Conservation (phyloP, 371 early-diverging fungal genomes). For the Chytridiales sp. region DNA sequence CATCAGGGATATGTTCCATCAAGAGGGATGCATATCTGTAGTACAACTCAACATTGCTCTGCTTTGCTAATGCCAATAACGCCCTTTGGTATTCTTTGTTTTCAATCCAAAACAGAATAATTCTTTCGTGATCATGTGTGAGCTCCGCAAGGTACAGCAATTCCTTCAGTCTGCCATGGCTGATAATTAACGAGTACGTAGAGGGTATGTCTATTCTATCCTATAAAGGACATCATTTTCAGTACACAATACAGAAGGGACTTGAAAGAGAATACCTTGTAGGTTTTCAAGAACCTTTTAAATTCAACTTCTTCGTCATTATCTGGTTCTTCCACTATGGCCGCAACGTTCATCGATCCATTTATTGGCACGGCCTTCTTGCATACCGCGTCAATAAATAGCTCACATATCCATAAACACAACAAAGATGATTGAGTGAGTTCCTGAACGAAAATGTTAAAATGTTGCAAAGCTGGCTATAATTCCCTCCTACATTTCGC, state of each 20-base stretch:
- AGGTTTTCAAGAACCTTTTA: slow-evolving; percentile 62
- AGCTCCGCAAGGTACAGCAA: slow-evolving; percentile 73
- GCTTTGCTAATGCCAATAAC: slow-evolving; percentile 35
- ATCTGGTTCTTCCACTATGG: too few species aligned
- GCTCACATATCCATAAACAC: slow-evolving; percentile 84
- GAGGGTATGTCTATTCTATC: slow-evolving; percentile 56
- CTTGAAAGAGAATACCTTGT: slow-evolving; percentile 48
- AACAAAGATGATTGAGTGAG: slow-evolving; percentile 77
- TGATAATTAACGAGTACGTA: slow-evolving; percentile 73
- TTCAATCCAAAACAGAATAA: slow-evolving; percentile 77
- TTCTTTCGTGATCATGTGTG: slow-evolving; percentile 77
- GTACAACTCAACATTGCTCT: slow-evolving; percentile 70
- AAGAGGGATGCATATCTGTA: slow-evolving; percentile 82
- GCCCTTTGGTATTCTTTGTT: slow-evolving; percentile 74
- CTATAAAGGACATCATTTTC: slow-evolving; percentile 13
- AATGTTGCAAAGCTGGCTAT: too few species aligned
- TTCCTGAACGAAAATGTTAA: slow-evolving; percentile 57
- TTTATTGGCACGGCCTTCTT: too few species aligned
- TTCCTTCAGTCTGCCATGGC: slow-evolving; percentile 78
- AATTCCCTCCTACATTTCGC: slow-evolving; percentile 52
- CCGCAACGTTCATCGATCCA: too few species aligned
- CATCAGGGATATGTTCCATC: slow-evolving; percentile 78
- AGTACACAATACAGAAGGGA: neutral
- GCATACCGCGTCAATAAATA: slow-evolving; percentile 78
- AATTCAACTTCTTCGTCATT: too few species aligned